Base-by-base conservation (phyloP, 768 basidiomycete genomes). In the Leccinum ochraceum region DNA sequence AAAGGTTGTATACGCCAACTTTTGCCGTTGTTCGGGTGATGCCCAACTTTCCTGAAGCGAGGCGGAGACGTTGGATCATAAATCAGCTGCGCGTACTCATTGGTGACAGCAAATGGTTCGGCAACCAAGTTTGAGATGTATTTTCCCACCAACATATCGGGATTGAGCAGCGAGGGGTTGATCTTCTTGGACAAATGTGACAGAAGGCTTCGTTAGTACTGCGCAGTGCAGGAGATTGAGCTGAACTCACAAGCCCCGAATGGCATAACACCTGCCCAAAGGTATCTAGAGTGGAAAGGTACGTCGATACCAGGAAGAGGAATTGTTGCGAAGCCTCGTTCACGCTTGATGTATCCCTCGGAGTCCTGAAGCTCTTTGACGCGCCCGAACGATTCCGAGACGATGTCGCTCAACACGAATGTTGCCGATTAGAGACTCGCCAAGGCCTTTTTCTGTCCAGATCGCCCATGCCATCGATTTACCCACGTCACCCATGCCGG, bases 91-190 rank as follows among this genome's bases (percentile, higher is more conserved):
- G 91, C 92, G 69, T 99, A 99, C 56, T 89, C 89, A 68, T 82
- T 87, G 37, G 89, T 82, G 58, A 95, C 86, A 28, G 88, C 84
- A 75, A 95, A 95, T 1, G 92, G 92, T 69, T 86, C 85, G 59
- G 94, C 93, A 68, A 98, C 87, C 67, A 99, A 84, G 78, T 98
- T 99, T 48, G 97, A 97, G 54, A 99, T 95, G 76, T 99, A 99
- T 76, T 93, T 94, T 58, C 90, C 92, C 55, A 97, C 80, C 59
- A 99, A 85, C 79, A 94, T 90, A 75, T 98, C 95, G 24, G 96
- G 95, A 74, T 98, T 92, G 68, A 99, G 82, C 60, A 95, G 86
- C 8, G 85, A 81, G 1, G 94, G 83, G 68, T 97, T 94, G 75
- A 99, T 95, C 80, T 98, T 99, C 85, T 98, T 98, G 46, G 95